phyloP scores from a whole-genome alignment of 257 asterid species.

The Solanum corneliomulleri region DNA sequence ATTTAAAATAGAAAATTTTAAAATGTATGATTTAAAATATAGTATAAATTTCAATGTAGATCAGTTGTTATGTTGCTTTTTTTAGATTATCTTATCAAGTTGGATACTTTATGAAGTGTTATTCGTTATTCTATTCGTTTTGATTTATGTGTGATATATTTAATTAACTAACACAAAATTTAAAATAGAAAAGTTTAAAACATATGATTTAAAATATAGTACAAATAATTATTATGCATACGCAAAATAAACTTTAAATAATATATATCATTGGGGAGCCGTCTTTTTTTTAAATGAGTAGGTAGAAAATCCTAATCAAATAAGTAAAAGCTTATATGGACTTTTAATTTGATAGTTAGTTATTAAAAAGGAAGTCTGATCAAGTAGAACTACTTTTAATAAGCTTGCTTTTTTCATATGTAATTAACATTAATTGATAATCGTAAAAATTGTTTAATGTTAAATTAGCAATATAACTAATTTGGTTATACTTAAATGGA shows the following conservation, averaged over 20 bases:
- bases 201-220: neutral
- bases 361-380: neutral
- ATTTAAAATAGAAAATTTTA: no score
- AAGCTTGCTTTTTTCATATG: neutral
- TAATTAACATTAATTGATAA: neutral
- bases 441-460: neutral
- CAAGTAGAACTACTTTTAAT: neutral
- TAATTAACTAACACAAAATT: neutral
- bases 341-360: neutral
- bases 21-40: no score
- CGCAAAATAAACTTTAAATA: neutral
- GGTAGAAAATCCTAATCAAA: neutral
- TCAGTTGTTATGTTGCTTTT: no score
- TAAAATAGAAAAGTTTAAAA: accelerated
- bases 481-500: neutral
- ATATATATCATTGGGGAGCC: neutral
- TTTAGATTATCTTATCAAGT: no score
- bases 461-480: neutral
- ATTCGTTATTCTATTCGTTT: neutral
- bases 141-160: neutral
- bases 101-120: no score
- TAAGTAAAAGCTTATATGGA: neutral
- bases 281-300: neutral
- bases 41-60: no score
- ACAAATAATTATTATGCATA: neutral